phyloP scores from a whole-genome alignment of 2,329 filamentous ascomycete genomes.

The Aspergillaceae sp. region DNA sequence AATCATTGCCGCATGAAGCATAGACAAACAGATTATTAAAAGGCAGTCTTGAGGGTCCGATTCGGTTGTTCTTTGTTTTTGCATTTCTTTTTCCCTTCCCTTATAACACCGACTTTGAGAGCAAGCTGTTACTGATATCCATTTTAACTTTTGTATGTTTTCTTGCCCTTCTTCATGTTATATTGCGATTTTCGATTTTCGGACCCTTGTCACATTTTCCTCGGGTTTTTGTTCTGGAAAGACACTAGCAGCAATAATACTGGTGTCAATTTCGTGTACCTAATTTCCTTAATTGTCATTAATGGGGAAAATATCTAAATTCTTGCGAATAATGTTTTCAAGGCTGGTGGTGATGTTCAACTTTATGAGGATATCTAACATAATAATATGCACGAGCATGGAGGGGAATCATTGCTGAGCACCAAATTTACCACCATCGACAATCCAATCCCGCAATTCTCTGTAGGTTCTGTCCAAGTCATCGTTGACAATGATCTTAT shows the following conservation, averaged over 20 bases:
- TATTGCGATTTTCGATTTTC: slow-evolving; percentile 9
- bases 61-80: slow-evolving; percentile 9
- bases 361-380: not conserved
- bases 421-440: slow-evolving; percentile 33
- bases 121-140: slow-evolving; percentile 33
- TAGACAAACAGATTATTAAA: slow-evolving; percentile 7
- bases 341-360: too few species aligned
- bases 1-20: slow-evolving; percentile 9
- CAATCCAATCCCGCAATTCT: slow-evolving; percentile 46
- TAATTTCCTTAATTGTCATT: slow-evolving; percentile 27
- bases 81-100: slow-evolving; percentile 6
- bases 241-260: slow-evolving; percentile 14
- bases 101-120: slow-evolving; percentile 7
- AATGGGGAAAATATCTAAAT: slow-evolving; percentile 17
- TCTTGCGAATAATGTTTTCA: not conserved
- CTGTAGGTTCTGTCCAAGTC: slow-evolving; percentile 50
- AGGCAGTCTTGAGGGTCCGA: slow-evolving; percentile 9
- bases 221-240: slow-evolving; percentile 15
- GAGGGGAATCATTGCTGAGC: slow-evolving; percentile 11
- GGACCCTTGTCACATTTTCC: slow-evolving; percentile 15
- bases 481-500: slow-evolving; percentile 59
- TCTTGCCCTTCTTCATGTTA: slow-evolving; percentile 13
- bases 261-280: slow-evolving; percentile 25
- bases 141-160: slow-evolving; percentile 24
- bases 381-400: not conserved